These are phyloP conservation scores for Aspergillus leporis DNA, from an alignment of 495 filamentous ascomycete genomes.

Conservation along the genomic window DNA sequence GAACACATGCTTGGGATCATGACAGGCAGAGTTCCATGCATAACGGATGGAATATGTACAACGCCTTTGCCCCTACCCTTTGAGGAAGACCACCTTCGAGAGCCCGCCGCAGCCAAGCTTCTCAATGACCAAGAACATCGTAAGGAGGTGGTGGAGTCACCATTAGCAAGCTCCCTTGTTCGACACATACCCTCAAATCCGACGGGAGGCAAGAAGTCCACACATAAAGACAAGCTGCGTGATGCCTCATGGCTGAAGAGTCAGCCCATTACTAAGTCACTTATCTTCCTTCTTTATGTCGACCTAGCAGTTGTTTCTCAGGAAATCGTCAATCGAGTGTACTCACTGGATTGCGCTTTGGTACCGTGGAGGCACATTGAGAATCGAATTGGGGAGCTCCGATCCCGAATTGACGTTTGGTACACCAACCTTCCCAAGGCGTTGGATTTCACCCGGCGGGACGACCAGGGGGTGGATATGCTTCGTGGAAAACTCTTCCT, in stretches of 20 bases:
- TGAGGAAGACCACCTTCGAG: conserved; percentile 50
- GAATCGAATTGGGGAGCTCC: conserved; percentile 52
- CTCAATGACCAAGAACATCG: conserved; percentile 34
- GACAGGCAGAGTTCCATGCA: conserved; percentile 65
- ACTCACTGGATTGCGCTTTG: conserved; percentile 54
- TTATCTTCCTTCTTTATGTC: conserved; percentile 51
- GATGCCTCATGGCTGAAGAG: conserved; percentile 33
- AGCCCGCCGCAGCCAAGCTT: conserved; percentile 32
- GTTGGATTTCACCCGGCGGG: conserved; percentile 49
- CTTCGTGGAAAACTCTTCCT: conserved; percentile 49
- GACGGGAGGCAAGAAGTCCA: conserved; percentile 28
- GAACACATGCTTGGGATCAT: conserved; percentile 62
- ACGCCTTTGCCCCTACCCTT: conserved; percentile 61
- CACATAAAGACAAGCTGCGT: conserved; percentile 20
- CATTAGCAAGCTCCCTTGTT: conserved; percentile 38
- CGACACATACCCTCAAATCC: conserved; percentile 43
- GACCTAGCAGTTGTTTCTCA: conserved; percentile 55
- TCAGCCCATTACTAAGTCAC: conserved; percentile 37
- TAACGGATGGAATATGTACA: conserved; percentile 58
- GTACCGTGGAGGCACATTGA: conserved; percentile 63
- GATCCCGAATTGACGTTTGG: conserved; percentile 57
- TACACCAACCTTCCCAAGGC: conserved; percentile 46
- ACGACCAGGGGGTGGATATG: conserved; percentile 32
- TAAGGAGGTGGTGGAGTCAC: conserved; percentile 39
- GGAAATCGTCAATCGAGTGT: conserved; percentile 57